Evolutionary conservation across 2,329 filamentous ascomycete species (phyloP).

Genomic region (Cladorrhinum sp.): DNA sequence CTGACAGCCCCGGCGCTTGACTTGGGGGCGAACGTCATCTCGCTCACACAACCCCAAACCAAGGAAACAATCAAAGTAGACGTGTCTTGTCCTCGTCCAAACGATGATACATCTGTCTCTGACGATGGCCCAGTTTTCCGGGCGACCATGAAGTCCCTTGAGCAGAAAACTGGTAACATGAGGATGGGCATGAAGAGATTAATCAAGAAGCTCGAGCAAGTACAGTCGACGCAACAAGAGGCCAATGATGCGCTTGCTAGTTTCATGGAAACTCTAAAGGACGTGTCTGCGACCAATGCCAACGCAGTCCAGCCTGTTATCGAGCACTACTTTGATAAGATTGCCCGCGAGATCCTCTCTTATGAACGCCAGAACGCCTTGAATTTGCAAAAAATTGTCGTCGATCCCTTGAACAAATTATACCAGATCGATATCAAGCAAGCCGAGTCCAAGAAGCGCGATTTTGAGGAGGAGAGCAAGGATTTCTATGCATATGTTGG

Average conservation of each 20-base stretch:
- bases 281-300: slow-evolving; percentile 85
- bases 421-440: slow-evolving; percentile 98
- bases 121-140: slow-evolving; percentile 95
- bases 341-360: slow-evolving; percentile 80
- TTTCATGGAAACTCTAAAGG: slow-evolving; percentile 82
- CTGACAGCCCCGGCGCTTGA: slow-evolving; percentile 39
- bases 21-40: slow-evolving; percentile 24
- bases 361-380: slow-evolving; percentile 83
- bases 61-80: slow-evolving; percentile 73
- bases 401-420: slow-evolving; percentile 86
- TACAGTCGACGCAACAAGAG: slow-evolving; percentile 71
- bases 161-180: slow-evolving; percentile 96
- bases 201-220: slow-evolving; percentile 87
- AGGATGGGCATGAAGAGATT: slow-evolving; percentile 93
- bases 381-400: slow-evolving; percentile 88
- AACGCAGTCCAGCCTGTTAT: slow-evolving; percentile 96
- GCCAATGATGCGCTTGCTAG: slow-evolving; percentile 82
- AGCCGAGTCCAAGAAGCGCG: slow-evolving; percentile 92
- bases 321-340: slow-evolving; percentile 98
- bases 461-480: slow-evolving; percentile 98
- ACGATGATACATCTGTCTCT: slow-evolving; percentile 77
- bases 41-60: slow-evolving; percentile 21
- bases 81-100: slow-evolving; percentile 78
- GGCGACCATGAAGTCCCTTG: slow-evolving; percentile 91
- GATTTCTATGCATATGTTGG: slow-evolving; percentile 97